Base-by-base conservation (phyloP, 192 early-diverging fungal species). In the Rhizoclosmatium sp. region DNA sequence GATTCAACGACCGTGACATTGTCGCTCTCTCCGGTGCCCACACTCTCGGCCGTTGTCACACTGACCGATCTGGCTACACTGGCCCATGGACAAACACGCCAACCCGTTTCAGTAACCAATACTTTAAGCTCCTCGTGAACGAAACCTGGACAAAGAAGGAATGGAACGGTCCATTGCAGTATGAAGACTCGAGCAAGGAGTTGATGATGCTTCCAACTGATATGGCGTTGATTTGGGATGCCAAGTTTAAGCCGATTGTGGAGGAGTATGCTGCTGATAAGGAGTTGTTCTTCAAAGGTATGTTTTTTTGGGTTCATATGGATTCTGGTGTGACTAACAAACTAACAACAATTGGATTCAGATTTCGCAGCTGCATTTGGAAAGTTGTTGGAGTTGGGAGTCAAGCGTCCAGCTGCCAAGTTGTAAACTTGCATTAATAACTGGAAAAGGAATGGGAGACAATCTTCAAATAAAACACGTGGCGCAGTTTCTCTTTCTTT, bases 311-410 rank as follows among this genome's bases (percentile, higher is more conserved):
- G 31, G 31, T 31, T 31, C 0, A 31, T 31, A 31, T 31, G 31
- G 31, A 31, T 31, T 31, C 31, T 31, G 31, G 31, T 31, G 31
- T 31, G 31, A 0, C 31, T 31, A 31, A 31, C 31, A 31, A 31
- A 0, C 31, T 31, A 31, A 31, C 31, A 31, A 31, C 31, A 31
- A 31, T 64, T 60, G 19, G 19, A 12, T 54, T 7, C 31, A 80
- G 97, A 99, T 85, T 99, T 99, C 85, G 84, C 95, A 61, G 87
- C 83, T 65, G 96, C 91, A 3, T 96, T 95, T 66, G 85, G 85
- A 71, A 97, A 96, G 89, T 89, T 99, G 48, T 81, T 94, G 40
- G 95, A 97, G 78, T 88, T 99, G 56, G 97, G 96, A 78, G 92
- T 94, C 71, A 54, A 16, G 16, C 51, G 51, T 31, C 31, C 31